Base-by-base conservation (phyloP, 2,329 filamentous ascomycete species). In the Allantophomopsis cytisporea region DNA sequence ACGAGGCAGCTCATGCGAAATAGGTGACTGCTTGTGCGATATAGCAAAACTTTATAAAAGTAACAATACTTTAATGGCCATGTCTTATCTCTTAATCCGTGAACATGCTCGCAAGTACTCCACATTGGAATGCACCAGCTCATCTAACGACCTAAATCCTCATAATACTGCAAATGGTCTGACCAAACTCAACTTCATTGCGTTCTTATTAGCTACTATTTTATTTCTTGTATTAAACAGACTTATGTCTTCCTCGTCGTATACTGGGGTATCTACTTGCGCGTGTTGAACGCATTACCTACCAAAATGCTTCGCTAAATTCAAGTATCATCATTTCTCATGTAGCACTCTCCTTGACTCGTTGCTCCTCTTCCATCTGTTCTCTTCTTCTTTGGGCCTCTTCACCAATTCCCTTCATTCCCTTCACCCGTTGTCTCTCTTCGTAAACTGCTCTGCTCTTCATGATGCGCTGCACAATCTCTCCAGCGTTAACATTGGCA, bases 391-490 rank as follows among this genome's bases (percentile, higher is more conserved):
- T 68, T 33, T 76, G 71, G 11, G 75, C 71, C 28, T 72, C 75
- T 59, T 96, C 91, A 0, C 76, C 73, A 36, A 79, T 70, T 1
- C 80, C 80, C 65, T 98, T 98, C 48, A 86, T 73, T 10, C 88
- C 83, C 66, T 98, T 98, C 49, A 81, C 78, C 39, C 83, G 71
- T 65, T 98, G 91, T 43, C 91, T 70, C 52, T 86, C 91, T 63
- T 96, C 89, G 59, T 95, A 98, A 55, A 85, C 72, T 43, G 81
- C 80, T 28, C 88, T 71, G 52, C 85, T 88, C 59, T 79, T 83
- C 68, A 96, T 69, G 55, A 98, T 98, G 23, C 91, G 70, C 49
- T 82, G 75, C 36, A 98, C 88, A 50, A 98, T 96, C 50, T 91
- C 81, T 3, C 80, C 87, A 1, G 89, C 87, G 59, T 96, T 95